Base-by-base conservation (phyloP, 1,139 yeast species). In the Diutina rugosa region DNA sequence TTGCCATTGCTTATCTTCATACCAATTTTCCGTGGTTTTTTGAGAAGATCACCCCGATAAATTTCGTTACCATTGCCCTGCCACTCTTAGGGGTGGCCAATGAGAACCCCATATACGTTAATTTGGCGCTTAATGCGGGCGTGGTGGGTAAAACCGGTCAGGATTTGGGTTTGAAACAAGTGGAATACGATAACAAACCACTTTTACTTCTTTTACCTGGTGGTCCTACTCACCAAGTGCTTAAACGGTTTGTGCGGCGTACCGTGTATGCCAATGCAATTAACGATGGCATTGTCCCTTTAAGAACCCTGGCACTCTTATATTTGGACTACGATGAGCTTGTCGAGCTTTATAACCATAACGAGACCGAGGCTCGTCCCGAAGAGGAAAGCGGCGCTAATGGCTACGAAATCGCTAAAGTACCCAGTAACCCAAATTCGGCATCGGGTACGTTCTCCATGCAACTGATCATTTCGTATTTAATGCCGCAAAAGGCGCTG, bases 221-320 rank as follows among this genome's bases (percentile, higher is more conserved):
- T 0, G 95, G 95, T 0, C 90, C 95, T 0, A 84, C 95, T 0
- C 90, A 87, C 63, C 76, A 72, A 46, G 78, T 86, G 1, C 72
- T 93, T 57, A 77, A 78, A 57, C 70, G 70, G 61, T 93, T 93
- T 67, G 72, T 72, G 55, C 75, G 87, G 58, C 74, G 98, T 61
- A 87, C 95, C 0, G 74, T 87, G 0, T 86, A 89, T 64, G 91
- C 95, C 2, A 88, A 88, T 64, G 83, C 85, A 0, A 74, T 84
- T n/a, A 83, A 87, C 65, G 97, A 89, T 67, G 99, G 98, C 0
- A 90, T 93, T 57, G 99, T 93, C 0, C 98, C 99, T 0, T 72
- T 93, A 59, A 72, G 83, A 57, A 90, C 99, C 0, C 82, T 96
- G 0, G 87, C 96, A 0, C 70, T 93, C 57, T 70, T 91, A 32